phyloP scores from a whole-genome alignment of 768 basidiomycete genomes.

The Tulasnella calospora region DNA sequence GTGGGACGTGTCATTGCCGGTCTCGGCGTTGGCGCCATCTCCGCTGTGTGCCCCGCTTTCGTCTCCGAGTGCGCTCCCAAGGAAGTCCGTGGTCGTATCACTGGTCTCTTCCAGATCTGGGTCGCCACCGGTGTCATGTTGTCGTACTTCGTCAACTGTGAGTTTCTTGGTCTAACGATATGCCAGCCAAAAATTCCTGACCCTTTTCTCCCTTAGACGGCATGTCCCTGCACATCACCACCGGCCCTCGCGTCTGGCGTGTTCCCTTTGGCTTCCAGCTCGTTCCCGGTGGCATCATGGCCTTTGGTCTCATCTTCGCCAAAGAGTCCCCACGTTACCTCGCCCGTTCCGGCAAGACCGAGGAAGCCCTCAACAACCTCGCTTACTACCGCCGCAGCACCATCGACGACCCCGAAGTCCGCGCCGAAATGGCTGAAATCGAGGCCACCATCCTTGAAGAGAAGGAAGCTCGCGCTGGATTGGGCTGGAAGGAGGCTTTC shows the following conservation, averaged over 20 bases:
- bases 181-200: neutral
- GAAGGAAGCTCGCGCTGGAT: constrained; percentile 54
- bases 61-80: constrained; percentile 87
- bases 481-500: constrained; percentile 67
- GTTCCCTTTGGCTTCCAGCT: constrained; percentile 36
- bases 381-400: constrained; percentile 38
- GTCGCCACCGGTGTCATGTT: constrained; percentile 82
- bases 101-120: constrained; percentile 82
- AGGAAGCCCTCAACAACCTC: constrained; percentile 47
- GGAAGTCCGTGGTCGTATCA: constrained; percentile 78
- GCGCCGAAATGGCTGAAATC: constrained; percentile 54
- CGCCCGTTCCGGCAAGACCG: constrained; percentile 36
- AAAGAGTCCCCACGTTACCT: constrained; percentile 38
- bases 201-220: constrained; percentile 24
- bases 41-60: constrained; percentile 74
- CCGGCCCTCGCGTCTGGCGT: constrained; percentile 29
- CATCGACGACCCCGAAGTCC: constrained; percentile 35
- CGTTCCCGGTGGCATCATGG: constrained; percentile 39
- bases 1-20: constrained; percentile 76
- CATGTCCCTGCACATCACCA: constrained; percentile 24
- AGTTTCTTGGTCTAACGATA: constrained; percentile 31
- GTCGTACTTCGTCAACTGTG: constrained; percentile 76
- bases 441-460: constrained; percentile 75
- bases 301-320: constrained; percentile 31
- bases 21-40: constrained; percentile 76